Percentiles rank a stretch among this genome's conserved stretches.
These are phyloP conservation scores for Camelina sativa DNA, from an alignment of 345 rosid species.

Conservation along the genomic window DNA sequence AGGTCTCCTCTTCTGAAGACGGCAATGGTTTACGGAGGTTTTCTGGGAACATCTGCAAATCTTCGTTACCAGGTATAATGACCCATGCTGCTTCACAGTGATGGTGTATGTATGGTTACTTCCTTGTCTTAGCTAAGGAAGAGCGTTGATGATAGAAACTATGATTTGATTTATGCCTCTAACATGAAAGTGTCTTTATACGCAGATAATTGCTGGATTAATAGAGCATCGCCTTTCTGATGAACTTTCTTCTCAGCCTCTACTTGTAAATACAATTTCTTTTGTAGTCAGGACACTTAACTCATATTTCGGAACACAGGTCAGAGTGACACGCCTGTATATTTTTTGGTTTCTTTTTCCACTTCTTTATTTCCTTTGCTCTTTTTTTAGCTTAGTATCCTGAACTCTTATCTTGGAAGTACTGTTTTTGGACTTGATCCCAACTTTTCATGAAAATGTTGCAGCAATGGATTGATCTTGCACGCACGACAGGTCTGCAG, in stretches of 20 bases:
- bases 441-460: slow-evolving; percentile 26
- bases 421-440: background rate
- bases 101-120: slow-evolving; percentile 13
- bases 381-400: background rate
- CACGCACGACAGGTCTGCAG: slow-evolving; percentile 82
- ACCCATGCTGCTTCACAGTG: slow-evolving; percentile 11
- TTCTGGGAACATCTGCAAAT: slow-evolving; percentile 92
- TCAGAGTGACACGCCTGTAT: slow-evolving; percentile 44
- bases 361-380: background rate
- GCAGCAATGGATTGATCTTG: slow-evolving; percentile 99
- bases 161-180: slow-evolving; percentile 21
- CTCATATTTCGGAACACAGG: slow-evolving; percentile 98
- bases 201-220: slow-evolving; percentile 93
- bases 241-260: slow-evolving; percentile 70
- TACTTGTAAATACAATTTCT: slow-evolving; percentile 81
- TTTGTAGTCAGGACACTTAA: slow-evolving; percentile 84
- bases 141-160: slow-evolving; percentile 1
- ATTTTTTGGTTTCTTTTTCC: slow-evolving; percentile 17
- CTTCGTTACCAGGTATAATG: slow-evolving; percentile 87
- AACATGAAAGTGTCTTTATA: slow-evolving; percentile 26
- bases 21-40: slow-evolving; percentile 71
- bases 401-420: slow-evolving; percentile 18
- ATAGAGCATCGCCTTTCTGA: slow-evolving; percentile 92
- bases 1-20: slow-evolving; percentile 92
- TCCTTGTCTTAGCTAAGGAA: slow-evolving; percentile 12